A percentile compares a stretch with the other conserved stretches of the same genome.
These are phyloP conservation scores for Deinandra increscens DNA, from an alignment of 129 eudicot species.

Conservation along the genomic window DNA sequence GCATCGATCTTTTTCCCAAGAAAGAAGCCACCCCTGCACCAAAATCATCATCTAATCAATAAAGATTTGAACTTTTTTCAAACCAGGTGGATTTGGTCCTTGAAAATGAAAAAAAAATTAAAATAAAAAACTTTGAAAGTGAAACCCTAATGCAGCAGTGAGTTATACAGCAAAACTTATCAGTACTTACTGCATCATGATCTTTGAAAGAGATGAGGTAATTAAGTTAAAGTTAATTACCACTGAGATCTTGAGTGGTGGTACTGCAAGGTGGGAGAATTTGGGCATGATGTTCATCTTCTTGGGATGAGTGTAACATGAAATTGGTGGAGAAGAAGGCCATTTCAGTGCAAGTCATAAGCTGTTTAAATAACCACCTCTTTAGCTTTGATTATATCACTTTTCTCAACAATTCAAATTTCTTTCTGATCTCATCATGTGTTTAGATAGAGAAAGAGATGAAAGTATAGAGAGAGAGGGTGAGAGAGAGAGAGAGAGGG, in stretches of 20 bases:
- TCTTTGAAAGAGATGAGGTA: background rate
- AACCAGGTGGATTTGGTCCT: background rate
- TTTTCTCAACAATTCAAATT: slow-evolving; percentile 27
- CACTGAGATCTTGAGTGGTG: slow-evolving; percentile 77
- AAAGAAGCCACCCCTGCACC: slow-evolving; percentile 56
- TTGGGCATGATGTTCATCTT: slow-evolving; percentile 55
- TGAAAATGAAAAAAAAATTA: background rate
- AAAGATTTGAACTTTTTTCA: slow-evolving; percentile 4
- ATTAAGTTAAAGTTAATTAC: slow-evolving; percentile 28
- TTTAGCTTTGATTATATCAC: slow-evolving; percentile 21
- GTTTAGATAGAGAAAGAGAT: too few species aligned
- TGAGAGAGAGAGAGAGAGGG: background rate
- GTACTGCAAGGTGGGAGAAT: slow-evolving; percentile 52
- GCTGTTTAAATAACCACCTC: slow-evolving; percentile 29
- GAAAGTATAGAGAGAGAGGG: slow-evolving; percentile 33
- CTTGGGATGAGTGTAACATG: slow-evolving; percentile 70
- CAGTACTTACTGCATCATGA: background rate
- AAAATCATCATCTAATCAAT: background rate
- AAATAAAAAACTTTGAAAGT: background rate
- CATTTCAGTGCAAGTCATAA: slow-evolving; percentile 65
- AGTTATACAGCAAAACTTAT: slow-evolving; percentile 18
- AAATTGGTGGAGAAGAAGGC: slow-evolving; percentile 83
- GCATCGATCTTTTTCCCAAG: slow-evolving; percentile 77
- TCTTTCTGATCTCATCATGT: slow-evolving; percentile 29
- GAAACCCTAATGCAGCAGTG: slow-evolving; percentile 24